Base-by-base conservation (phyloP, 306 rosid genomes). In the Hylodesmum podocarpum region DNA sequence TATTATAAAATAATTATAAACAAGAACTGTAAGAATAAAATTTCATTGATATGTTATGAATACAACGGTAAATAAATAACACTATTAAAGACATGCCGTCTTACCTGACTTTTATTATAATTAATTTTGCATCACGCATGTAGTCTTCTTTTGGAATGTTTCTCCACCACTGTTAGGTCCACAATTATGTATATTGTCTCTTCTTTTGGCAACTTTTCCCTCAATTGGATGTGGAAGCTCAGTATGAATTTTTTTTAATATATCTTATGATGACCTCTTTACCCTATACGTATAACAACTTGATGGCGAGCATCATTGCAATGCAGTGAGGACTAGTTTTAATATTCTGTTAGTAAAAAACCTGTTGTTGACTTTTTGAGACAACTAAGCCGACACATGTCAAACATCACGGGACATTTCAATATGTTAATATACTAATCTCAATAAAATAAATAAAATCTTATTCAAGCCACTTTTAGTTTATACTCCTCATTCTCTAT, bases 131-230 rank as follows among this genome's bases (percentile, higher is more conserved):
- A 7, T 47, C 54, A 10, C 33, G 41, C 54, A 10, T 49, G 41
- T 51, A 16, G 22, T 28, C 10, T 16, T 49, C n/a, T 61, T 22
- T 36, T 37, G 73, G 36, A 78, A 70, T 78, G 78, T 70, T 70
- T 70, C 65, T 15, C 54, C 69, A 14, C 5, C 5, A 4, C 57
- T 34, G 31, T 7, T 64, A 36, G 61, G 63, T 28, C 83, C 75
- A 64, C 41, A 53, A 9, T 29, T 34, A 43, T 62, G 34, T 39
- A 15, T 41, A 31, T 44, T 18, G 44, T 73, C 46, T 41, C 19
- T 53, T 50, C 14, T 27, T 40, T 49, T 25, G 15, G 2, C 8
- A 9, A 18, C 7, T 29, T 27, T 29, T 74, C 28, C 2, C 33
- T 37, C 47, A 46, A 43, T 40, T 18, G 39, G 66, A 49, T 57